Percentiles rank a stretch among this genome's conserved stretches.
Evolutionary conservation across 2,329 filamentous ascomycete genomes (phyloP).

Genomic region (Fusarium avenaceum): DNA sequence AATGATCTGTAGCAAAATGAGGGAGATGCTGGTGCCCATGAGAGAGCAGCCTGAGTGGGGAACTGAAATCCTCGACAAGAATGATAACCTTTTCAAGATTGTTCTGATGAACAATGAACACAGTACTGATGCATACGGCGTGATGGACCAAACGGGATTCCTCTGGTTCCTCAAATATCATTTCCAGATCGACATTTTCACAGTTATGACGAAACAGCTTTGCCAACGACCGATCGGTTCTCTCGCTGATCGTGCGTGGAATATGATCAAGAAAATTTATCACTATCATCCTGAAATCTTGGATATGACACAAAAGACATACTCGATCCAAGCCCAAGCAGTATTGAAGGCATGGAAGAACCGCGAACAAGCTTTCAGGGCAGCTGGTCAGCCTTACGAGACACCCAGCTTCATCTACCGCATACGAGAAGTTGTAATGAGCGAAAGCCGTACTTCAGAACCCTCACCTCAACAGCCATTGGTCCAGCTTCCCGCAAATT

Average conservation of each 20-base stretch:
- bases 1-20: slow-evolving; percentile 64
- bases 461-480: slow-evolving; percentile 45
- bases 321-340: slow-evolving; percentile 61
- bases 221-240: slow-evolving; percentile 62
- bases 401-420: slow-evolving; percentile 62
- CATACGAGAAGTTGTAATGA: slow-evolving; percentile 59
- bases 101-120: slow-evolving; percentile 64
- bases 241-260: slow-evolving; percentile 69
- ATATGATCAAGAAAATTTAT: slow-evolving; percentile 62
- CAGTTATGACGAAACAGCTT: slow-evolving; percentile 68
- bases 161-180: slow-evolving; percentile 68
- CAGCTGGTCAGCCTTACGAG: slow-evolving; percentile 56
- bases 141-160: slow-evolving; percentile 62
- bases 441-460: slow-evolving; percentile 53
- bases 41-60: slow-evolving; percentile 63
- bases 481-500: slow-evolving; percentile 49
- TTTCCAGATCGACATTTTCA: slow-evolving; percentile 69
- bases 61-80: slow-evolving; percentile 62
- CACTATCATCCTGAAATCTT: slow-evolving; percentile 64
- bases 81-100: slow-evolving; percentile 69
- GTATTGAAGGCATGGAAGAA: slow-evolving; percentile 66
- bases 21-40: slow-evolving; percentile 62
- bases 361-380: slow-evolving; percentile 60
- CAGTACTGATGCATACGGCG: slow-evolving; percentile 60
- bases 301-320: slow-evolving; percentile 61